These are phyloP conservation scores for Theobroma grandiflorum DNA, from an alignment of 441 rosid genomes.

Conservation along the genomic window DNA sequence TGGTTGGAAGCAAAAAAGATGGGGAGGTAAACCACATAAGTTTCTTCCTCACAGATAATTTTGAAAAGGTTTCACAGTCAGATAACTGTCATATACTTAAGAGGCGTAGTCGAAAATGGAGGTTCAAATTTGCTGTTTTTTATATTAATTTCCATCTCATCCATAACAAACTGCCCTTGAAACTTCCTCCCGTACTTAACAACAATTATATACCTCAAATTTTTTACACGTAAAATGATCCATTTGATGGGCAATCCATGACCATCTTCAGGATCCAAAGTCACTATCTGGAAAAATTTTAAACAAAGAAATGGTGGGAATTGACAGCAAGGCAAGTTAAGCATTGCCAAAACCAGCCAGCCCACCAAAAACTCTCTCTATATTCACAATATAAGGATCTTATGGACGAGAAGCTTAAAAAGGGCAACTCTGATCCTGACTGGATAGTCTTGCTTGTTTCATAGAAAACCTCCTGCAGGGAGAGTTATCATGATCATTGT, in stretches of 20 bases:
- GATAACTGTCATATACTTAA: no score
- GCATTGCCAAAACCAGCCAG: constrained; percentile 23
- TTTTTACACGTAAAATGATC: constrained; percentile 30
- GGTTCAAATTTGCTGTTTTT: not conserved
- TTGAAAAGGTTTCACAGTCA: no score
- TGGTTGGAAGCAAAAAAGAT: no score
- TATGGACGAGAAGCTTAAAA: constrained; percentile 22
- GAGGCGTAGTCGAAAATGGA: no score
- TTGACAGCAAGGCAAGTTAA: not conserved
- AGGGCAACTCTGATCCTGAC: constrained; percentile 25
- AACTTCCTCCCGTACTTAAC: constrained; percentile 22
- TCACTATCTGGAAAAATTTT: constrained; percentile 19
- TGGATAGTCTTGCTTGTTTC: constrained; percentile 12
- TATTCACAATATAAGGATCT: constrained; percentile 26
- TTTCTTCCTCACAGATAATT: no score
- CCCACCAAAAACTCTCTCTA: constrained; percentile 33
- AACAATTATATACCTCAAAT: constrained; percentile 28
- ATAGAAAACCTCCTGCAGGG: not conserved
- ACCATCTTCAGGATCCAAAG: constrained; percentile 34
- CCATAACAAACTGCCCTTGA: constrained; percentile 14
- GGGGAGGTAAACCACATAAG: no score
- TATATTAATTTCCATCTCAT: not conserved
- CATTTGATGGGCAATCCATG: constrained; percentile 30
- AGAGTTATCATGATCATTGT: not conserved
- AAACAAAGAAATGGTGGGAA: constrained; percentile 22